phyloP scores from a whole-genome alignment of 495 filamentous ascomycete genomes.

The Trichoderma orchidacearum region DNA sequence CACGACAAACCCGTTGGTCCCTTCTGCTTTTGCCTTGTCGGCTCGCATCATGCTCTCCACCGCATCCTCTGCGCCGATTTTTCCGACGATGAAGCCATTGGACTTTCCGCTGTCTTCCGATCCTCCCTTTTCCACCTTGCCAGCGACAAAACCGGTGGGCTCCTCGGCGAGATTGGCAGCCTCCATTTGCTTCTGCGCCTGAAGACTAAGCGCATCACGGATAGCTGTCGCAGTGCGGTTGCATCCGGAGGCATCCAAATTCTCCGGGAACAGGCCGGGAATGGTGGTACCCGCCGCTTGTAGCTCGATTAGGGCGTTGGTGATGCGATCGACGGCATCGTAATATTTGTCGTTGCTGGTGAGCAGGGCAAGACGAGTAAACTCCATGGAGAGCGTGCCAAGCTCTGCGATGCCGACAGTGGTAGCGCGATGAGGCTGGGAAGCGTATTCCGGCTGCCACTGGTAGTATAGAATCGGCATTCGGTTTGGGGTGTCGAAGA shows the following conservation, averaged over 20 bases:
- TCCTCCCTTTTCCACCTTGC: neutral
- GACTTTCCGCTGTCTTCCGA: neutral
- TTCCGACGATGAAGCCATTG: neutral
- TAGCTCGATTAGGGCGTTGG: constrained; percentile 67
- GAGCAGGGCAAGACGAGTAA: constrained; percentile 84
- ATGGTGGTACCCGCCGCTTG: constrained; percentile 56
- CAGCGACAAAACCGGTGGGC: neutral
- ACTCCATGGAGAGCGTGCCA: constrained; percentile 85
- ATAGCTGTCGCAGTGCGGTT: constrained; percentile 20
- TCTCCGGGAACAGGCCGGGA: constrained; percentile 72
- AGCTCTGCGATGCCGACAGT: constrained; percentile 66
- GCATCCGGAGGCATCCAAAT: constrained; percentile 58
- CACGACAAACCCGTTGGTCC: neutral
- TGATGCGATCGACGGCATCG: constrained; percentile 87
- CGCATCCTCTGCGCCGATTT: neutral
- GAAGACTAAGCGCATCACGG: constrained; percentile 6
- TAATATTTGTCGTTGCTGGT: constrained; percentile 84
- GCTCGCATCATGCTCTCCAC: neutral
- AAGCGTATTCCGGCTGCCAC: constrained; percentile 59
- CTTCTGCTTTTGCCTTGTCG: neutral
- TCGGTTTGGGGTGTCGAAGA: constrained; percentile 93
- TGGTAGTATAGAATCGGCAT: constrained; percentile 84
- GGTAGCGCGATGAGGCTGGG: constrained; percentile 51
- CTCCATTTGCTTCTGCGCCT: constrained; percentile 11
- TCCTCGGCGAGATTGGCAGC: neutral